Base-by-base conservation (phyloP, 805 yeast species). In the Lipomyces starkeyi region DNA sequence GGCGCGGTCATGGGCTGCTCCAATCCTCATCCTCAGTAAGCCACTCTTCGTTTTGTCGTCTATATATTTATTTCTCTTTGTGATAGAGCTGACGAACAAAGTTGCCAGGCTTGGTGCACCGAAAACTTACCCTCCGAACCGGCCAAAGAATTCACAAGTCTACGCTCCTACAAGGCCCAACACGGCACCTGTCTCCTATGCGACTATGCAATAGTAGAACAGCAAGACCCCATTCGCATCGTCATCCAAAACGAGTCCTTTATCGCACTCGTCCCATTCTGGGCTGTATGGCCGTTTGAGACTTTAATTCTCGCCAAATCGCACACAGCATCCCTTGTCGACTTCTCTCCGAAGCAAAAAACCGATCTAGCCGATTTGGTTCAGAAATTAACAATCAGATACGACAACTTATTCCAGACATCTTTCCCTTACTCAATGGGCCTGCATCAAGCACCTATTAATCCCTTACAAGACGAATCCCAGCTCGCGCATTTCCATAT, bases 281-380 rank as follows among this genome's bases (percentile, higher is more conserved):
- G 94, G 94, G 93, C 93, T 5, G 82, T 87, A 47, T 89, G 93
- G 93, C 94, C 94, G 17, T 89, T 88, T 76, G 93, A 89, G 78
- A 86, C 91, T 5, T 78, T 89, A 79, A 79, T 89, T 43, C 78
- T 89, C 5, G 76, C 91, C n/a, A 86, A 86, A 74, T 77, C 80
- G 14, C 88, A 87, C 66, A 78, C 87, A 62, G 77, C 83, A 29
- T 84, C 87, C 13, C 76, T 88, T 14, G 79, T 78, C 54, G 83
- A 84, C 35, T 83, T 88, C 71, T 78, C 78, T 35, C 81, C 78
- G 4, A 76, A 78, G 66, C 86, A 89, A 70, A 82, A 81, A 65
- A 22, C 54, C 3, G 91, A 88, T 70, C 82, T 89, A 71, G 91
- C 92, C 0, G 76, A 78, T 13, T 81, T 86, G 29, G 72, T 88